Base-by-base conservation (phyloP, 179 eudicot species). In the Gypsophila paniculata region DNA sequence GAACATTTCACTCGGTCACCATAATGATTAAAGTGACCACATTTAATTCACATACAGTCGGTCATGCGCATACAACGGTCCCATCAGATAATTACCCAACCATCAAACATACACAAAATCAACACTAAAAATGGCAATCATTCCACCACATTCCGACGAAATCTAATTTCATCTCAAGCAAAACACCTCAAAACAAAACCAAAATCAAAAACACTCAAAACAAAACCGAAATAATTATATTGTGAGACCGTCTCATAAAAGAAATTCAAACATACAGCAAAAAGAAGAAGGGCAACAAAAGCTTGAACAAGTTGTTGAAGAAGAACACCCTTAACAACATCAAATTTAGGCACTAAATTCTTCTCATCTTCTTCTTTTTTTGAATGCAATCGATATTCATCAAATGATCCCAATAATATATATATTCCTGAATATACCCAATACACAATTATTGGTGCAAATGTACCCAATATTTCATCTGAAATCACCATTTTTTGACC, bases 241-340 rank as follows among this genome's bases (percentile, higher is more conserved):
- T 39, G 44, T 32, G 14, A 5, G 15, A 38, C 7, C 14, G 13
- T 2, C 17, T 8, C 2, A 14, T 38, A 49, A 19, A 3, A 69
- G 23, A 12, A 17, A 48, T 44, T 9, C 21, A 54, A 42, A 77
- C 85, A 52, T 76, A 91, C 97, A 59, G 86, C 76, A 76, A 87
- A 91, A 38, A 90, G 82, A 57, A 91, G 49, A 72, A 83, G 81
- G 38, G 96, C 93, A 36, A 90, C 96, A 49, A 86, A 53, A 44
- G 96, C 92, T 77, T 91, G 97, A 76, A 91, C 84, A 7, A 76
- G 67, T 69, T 91, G 97, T 71, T 91, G 97, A n/a, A 89, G 85
- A 70, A 91, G 85, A 76, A 91, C 96, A 19, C 97, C 97, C 79
- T 82, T 89, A 61, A 91, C 84, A 58, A 91, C 96, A 26, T 80